phyloP scores from a whole-genome alignment of 2,329 filamentous ascomycete species.

The Alternaria gansuensis region DNA sequence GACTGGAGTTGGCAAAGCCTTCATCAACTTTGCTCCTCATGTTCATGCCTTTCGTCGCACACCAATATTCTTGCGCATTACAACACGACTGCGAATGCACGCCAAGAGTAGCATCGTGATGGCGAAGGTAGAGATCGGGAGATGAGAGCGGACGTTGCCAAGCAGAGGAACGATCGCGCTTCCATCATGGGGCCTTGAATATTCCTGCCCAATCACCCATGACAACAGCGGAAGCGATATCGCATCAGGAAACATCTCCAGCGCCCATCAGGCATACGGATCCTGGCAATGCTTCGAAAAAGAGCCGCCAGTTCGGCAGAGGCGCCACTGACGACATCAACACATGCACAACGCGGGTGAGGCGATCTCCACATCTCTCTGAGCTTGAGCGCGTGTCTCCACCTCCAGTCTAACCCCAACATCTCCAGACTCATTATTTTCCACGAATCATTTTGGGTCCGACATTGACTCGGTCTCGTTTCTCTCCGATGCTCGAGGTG shows the following conservation, averaged over 20 bases:
- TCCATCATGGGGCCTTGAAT: background rate
- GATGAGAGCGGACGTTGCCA: slow-evolving; percentile 9
- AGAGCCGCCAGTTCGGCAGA: slow-evolving; percentile 12
- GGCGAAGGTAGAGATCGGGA: background rate
- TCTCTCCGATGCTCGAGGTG: slow-evolving; percentile 16
- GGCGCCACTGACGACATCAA: slow-evolving; percentile 21
- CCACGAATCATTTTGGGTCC: slow-evolving; percentile 22
- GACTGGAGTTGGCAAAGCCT: background rate
- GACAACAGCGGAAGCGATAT: slow-evolving; percentile 4
- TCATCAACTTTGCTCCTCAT: background rate
- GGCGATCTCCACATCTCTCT: slow-evolving; percentile 23
- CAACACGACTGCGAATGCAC: background rate
- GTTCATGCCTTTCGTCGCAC: background rate
- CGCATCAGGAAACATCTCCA: slow-evolving; percentile 10
- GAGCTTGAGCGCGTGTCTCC: slow-evolving; percentile 10
- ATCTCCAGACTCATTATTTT: slow-evolving; percentile 17
- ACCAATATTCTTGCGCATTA: background rate
- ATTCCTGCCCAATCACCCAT: slow-evolving; percentile 3
- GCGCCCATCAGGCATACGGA: slow-evolving; percentile 8
- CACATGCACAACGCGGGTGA: slow-evolving; percentile 25
- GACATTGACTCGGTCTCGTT: slow-evolving; percentile 12
- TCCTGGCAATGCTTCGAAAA: slow-evolving; percentile 1
- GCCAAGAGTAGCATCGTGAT: background rate
- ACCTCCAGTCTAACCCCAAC: slow-evolving; percentile 16
- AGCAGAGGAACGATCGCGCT: slow-evolving; percentile 8